Evolutionary conservation across 192 early-diverging fungal genomes (phyloP).

Genomic region (Linderina pennispora): DNA sequence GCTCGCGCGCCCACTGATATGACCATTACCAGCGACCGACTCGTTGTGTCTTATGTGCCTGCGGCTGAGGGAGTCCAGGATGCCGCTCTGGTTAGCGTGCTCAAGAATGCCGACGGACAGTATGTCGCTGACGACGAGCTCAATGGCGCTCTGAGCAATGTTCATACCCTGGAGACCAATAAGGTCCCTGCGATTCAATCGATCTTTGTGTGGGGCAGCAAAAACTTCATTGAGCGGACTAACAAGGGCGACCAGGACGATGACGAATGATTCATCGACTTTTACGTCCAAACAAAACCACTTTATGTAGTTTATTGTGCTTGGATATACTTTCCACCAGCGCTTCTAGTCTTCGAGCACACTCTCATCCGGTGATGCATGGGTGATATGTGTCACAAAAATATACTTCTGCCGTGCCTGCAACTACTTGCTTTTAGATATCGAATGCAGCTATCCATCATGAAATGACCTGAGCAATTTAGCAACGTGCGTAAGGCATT

Average conservation of each 20-base stretch:
- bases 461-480: no score
- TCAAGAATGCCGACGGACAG: not conserved
- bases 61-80: not conserved
- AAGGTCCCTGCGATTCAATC: constrained; percentile 5
- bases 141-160: constrained; percentile 3
- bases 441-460: no score
- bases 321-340: no score
- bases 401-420: no score
- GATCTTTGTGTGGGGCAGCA: constrained; percentile 43
- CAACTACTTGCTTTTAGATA: no score
- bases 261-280: no score
- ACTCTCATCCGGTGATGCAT: no score
- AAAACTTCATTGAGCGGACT: constrained; percentile 32
- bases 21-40: constrained; percentile 9
- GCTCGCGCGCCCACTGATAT: constrained; percentile 22
- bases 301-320: no score
- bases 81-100: constrained; percentile 2
- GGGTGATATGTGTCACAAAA: no score
- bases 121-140: constrained; percentile 5
- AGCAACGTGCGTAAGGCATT: no score
- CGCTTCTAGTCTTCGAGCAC: no score
- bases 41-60: constrained; percentile 22
- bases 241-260: constrained; percentile 11
- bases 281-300: no score
- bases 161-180: constrained; percentile 7